Base-by-base conservation (phyloP, 331 rosid genomes). In the Saraca asoca region DNA sequence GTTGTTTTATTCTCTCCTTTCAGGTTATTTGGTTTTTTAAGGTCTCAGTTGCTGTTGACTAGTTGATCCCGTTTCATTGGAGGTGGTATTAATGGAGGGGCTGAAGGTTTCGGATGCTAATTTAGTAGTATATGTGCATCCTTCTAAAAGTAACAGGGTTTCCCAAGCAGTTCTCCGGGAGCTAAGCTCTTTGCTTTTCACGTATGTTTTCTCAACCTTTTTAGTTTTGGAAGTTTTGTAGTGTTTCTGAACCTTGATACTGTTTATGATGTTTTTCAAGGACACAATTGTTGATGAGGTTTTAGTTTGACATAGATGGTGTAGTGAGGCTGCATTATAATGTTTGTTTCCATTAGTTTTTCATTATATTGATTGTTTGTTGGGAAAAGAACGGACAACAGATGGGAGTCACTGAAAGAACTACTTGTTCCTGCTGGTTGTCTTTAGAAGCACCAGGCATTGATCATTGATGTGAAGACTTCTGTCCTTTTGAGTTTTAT, bases 131-230 rank as follows among this genome's bases (percentile, higher is more conserved):
- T 73, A 79, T 53, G 29, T 86, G 52, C 90, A 86, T 63, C 96
- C 97, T 17, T 88, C 96, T 0, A 79, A 81, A 50, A 71, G 76
- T 70, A 75, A 43, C 5, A 70, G 79, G 19, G 82, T 85, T 62
- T 58, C 79, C 53, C 64, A 85, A 41, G 84, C 95, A 0, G 71
- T 90, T 55, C 87, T 85, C 37, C 87, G 83, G 16, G 90, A 85
- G 78, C 85, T 90, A 49, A 84, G 95, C 80, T 64, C 85, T 43
- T 43, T 85, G 83, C 95, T 87, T 45, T 85, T 85, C 81, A 83
- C 73, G 88, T 85, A 75, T 18, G 34, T 16, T 31, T 6, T n/a
- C 46, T 51, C 51, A 34, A 24, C 5, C 44, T 7, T 33, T 31
- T 39, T 31, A 11, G 13, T n/a, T 54, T 33, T 34, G 0, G 52